Base-by-base conservation (phyloP, 345 rosid species). In the Linum trigynum region DNA sequence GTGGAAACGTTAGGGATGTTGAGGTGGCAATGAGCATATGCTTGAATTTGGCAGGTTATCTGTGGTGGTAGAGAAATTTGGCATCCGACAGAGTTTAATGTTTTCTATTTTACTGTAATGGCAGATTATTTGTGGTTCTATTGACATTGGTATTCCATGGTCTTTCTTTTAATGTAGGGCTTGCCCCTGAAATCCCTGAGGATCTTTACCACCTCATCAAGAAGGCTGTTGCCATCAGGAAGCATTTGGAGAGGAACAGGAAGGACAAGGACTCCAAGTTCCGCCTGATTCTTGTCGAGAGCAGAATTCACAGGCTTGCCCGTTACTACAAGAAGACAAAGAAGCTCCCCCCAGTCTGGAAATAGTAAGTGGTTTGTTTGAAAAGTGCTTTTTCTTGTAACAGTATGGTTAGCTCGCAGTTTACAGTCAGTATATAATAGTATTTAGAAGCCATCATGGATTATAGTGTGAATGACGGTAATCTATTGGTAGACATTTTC, bases 281-380 rank as follows among this genome's bases (percentile, higher is more conserved):
- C n/a, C n/a, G 65, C 7, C 35, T 62, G 51, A 62, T 62, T 62
- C 42, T 62, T 4, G 65, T 62, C 5, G 65, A 62, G 51, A 62
- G 65, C 51, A 62, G 65, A 23, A 62, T 62, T 32, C 65, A 62
- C 65, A 38, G 65, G 2, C 50, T 62, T 5, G 65, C 65, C 17
- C 65, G 65, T 17, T 62, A 62, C 42, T 62, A 62, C 65, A 62
- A 62, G 65, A 62, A 62, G 65, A 62, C 65, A 11, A 62, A 62
- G 65, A 62, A 62, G 65, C 65, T 62, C 7, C 65, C 65, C n/a
- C 65, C 65, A 3, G 65, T 62, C 42, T 62, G 65, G 65, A 62
- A 62, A 62, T 62, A 62, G 65, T 62, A 39, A 62, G 64, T 38
- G 5, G 62, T 37, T 59, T 59, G 8, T n/a, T 14, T 37, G 37